Conservation (phyloP, 257 asterid species). For the Perilla frutescens region DNA sequence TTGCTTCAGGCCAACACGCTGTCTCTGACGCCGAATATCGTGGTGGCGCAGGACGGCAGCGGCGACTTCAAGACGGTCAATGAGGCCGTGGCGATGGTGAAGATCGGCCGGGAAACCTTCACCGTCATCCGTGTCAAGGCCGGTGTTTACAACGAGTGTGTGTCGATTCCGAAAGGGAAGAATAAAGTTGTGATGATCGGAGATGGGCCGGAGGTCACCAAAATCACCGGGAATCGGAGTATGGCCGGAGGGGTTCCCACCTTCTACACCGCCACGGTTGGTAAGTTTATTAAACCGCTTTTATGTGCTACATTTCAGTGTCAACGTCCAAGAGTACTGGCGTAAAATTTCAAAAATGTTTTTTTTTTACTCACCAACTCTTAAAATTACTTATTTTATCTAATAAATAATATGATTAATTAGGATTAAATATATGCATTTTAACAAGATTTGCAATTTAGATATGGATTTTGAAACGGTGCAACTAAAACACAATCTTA, state of each 20-base stretch:
- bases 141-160: constrained; percentile 55
- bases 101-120: constrained; percentile 27
- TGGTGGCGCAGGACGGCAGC: constrained; percentile 73
- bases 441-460: too few species aligned
- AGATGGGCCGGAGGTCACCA: constrained; percentile 60
- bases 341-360: too few species aligned
- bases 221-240: constrained; percentile 50
- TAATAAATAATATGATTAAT: too few species aligned
- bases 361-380: too few species aligned
- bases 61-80: constrained; percentile 53
- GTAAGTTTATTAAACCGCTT: constrained; percentile 19
- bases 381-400: too few species aligned
- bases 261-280: constrained; percentile 56
- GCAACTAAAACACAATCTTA: too few species aligned
- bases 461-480: too few species aligned
- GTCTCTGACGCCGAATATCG: constrained; percentile 38
- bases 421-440: too few species aligned
- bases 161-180: constrained; percentile 39
- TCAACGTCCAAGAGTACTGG: too few species aligned
- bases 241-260: constrained; percentile 46
- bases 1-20: constrained; percentile 12
- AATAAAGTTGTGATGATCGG: constrained; percentile 54
- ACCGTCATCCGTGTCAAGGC: constrained; percentile 54
- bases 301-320: too few species aligned
- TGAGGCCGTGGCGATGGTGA: constrained; percentile 48